Base-by-base conservation (phyloP, 371 early-diverging fungal species). In the Smittium mucronatum region DNA sequence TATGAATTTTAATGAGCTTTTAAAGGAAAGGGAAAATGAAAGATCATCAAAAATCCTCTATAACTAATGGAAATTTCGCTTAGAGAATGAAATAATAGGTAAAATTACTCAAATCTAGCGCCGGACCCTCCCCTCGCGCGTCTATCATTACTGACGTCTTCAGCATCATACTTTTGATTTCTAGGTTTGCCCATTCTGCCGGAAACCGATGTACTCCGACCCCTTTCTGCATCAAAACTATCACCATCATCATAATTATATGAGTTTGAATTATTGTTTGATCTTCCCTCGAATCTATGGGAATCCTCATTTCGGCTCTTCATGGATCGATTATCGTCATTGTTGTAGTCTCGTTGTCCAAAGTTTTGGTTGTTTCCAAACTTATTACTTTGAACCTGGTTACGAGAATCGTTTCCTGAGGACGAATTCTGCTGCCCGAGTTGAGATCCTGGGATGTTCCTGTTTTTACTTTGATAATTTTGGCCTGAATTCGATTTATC, bases 381-480 rank as follows among this genome's bases (percentile, higher is more conserved):
- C 5, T 30, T 11, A 5, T 61, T 5, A n/a, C 63, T 26, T 61
- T 61, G 63, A 5, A 61, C 33, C n/a, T 61, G 63, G 26, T 47
- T 47, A 11, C 47, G 47, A 21, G 11, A 11, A 47, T 47, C 63
- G 16, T 26, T 61, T 28, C 63, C 29, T 33, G 26, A 8, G 21
- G 32, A 28, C 32, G 15, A n/a, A 36, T 28, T n/a, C n/a, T 36
- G 28, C n/a, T 2, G n/a, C 2, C 34, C n/a, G 15, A n/a, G n/a
- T 65, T 65, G 32, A n/a, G 36, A 34, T 15, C 2, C 5, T 26
- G 25, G 2, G n/a, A 32, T 65, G 21, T 26, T 21, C 34, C 34
- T 65, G 34, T 26, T 65, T 65, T 65, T 33, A 36, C n/a, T 65
- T 65, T 33, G n/a, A 34, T 2, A n/a, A n/a, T 65, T 65, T 32